Evolutionary conservation across 73 alveolate species (phyloP).

Genomic region (Blepharisma stoltei): DNA sequence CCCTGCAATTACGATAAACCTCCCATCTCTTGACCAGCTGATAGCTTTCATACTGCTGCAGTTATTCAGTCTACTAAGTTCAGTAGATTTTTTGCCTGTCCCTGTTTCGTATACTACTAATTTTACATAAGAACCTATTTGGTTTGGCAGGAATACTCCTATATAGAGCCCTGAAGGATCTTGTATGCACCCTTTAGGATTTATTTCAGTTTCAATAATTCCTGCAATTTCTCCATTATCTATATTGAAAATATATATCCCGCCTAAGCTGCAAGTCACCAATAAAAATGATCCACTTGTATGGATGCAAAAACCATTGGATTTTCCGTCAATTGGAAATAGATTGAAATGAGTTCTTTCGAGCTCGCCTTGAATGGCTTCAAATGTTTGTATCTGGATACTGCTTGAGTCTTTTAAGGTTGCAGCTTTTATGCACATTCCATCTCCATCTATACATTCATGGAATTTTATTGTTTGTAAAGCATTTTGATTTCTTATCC

Average conservation of each 20-base stretch:
- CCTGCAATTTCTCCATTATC: slow-evolving; percentile 15
- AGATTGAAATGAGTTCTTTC: neutral
- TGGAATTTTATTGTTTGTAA: too few species aligned
- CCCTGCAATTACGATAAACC: slow-evolving; percentile 6
- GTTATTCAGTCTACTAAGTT: slow-evolving; percentile 19
- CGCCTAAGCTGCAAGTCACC: slow-evolving; percentile 9
- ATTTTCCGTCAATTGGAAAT: slow-evolving; percentile 11
- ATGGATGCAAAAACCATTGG: neutral
- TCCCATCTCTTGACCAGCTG: slow-evolving; percentile 16
- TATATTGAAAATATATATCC: neutral
- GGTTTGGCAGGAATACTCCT: neutral
- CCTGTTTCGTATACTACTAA: slow-evolving; percentile 4
- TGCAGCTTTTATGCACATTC: too few species aligned
- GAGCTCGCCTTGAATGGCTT: neutral
- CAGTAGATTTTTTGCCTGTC: slow-evolving; percentile 24
- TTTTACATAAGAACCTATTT: neutral
- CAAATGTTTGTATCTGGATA: too few species aligned
- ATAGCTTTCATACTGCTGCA: neutral
- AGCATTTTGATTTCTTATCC: too few species aligned
- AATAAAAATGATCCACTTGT: neutral
- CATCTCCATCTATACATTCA: too few species aligned
- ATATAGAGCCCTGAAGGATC: slow-evolving; percentile 24
- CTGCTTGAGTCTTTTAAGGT: too few species aligned
- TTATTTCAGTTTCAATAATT: neutral
- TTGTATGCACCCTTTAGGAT: neutral